A percentile compares a stretch with the other conserved stretches of the same genome.
Conservation (phyloP, 495 filamentous ascomycete species). For the Pseudevernia furfuracea region DNA sequence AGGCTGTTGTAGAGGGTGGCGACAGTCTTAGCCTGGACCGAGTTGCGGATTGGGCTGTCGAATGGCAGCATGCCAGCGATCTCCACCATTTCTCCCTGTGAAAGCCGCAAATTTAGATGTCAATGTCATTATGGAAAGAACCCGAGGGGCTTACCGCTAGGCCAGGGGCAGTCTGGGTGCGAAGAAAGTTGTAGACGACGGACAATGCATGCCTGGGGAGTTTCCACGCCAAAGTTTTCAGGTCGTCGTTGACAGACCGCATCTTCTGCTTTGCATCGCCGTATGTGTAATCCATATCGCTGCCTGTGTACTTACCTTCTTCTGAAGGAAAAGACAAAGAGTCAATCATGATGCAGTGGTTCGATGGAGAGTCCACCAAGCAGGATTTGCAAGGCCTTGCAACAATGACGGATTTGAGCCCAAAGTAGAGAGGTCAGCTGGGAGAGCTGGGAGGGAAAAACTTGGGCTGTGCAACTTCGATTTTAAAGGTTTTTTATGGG, state of each 20-base stretch:
- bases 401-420: too few species aligned
- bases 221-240: conserved; percentile 5
- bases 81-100: conserved; percentile 2
- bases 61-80: not conserved
- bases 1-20: conserved; percentile 49
- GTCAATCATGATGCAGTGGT: not conserved
- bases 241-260: conserved; percentile 1
- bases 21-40: not conserved
- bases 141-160: not conserved
- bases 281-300: conserved; percentile 11
- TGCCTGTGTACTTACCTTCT: conserved; percentile 13
- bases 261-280: conserved; percentile 13
- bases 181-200: conserved; percentile 1
- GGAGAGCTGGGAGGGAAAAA: too few species aligned
- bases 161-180: not conserved
- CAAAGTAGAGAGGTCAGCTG: too few species aligned
- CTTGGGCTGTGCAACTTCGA: too few species aligned
- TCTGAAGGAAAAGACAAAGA: not conserved
- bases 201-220: conserved; percentile 11
- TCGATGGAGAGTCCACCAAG: too few species aligned
- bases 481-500: too few species aligned
- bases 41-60: conserved; percentile 2
- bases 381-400: too few species aligned
- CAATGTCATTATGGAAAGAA: too few species aligned
- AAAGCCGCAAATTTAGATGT: too few species aligned